Evolutionary conservation across 495 filamentous ascomycete genomes (phyloP), one percentile per base, ranked within the genome.

Genomic region (Aspergillus kassunensis): DNA sequence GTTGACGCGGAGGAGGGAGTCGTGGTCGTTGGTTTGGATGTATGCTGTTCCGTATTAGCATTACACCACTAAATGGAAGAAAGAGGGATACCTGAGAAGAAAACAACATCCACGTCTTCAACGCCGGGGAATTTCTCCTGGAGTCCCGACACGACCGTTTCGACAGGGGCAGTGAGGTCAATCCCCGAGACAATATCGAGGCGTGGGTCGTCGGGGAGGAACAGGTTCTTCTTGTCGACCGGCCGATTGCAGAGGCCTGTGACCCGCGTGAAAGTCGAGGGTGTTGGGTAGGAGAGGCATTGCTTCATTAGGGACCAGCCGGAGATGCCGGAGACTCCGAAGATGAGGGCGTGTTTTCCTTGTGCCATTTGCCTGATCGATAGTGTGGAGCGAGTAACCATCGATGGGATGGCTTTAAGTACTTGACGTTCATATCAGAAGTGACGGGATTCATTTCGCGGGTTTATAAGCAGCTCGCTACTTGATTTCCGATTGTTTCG

Each of bases 271-370:
- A 65, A 68, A 3, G 55, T 50, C 25, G 49, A 57, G 21, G 50
- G 30, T 4, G 37, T 34, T 24, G 65, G 63, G 47, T 64, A 64
- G 12, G 46, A 30, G 3, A 66, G 51, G 5, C 64, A 43, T 18
- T 58, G 49, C 31, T 66, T 56, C 23, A 68, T 48, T 15, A 66
- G 44, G 2, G 51, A 57, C 63, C 56, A 68, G 48, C 63, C 67
- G 27, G 53, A 49, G 19, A 68, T 48, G 13, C 65, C 63, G 8
- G 58, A 61, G n/a, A 63, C 58, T 41, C 63, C 61, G 24, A 58
- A 66, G 29, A 66, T 56, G 5, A 68, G 50, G 7, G 64, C 64
- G 23, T 66, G 58, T 11, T 27, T 27, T 27, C 24, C 24, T 27
- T 27, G 24, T 9, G 24, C 24, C 24, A 27, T 27, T 27, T 27